phyloP scores from a whole-genome alignment of 768 basidiomycete species.

The Suillus bovinus region DNA sequence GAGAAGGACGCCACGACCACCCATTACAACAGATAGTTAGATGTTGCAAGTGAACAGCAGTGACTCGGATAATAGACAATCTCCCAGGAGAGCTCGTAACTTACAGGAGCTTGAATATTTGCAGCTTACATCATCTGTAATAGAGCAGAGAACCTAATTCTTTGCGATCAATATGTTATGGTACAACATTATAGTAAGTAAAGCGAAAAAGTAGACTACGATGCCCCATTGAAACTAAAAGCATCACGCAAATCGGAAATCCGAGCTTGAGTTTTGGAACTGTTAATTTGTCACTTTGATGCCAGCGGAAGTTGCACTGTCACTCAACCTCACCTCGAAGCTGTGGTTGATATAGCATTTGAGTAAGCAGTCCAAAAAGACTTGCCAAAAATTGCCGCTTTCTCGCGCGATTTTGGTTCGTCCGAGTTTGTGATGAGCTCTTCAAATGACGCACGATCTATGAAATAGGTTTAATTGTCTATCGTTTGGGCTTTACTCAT shows the following conservation, averaged over 20 bases:
- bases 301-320: neutral
- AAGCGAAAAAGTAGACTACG: neutral
- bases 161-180: neutral
- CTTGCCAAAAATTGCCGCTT: neutral
- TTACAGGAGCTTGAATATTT: neutral
- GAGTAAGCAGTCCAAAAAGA: constrained; percentile 1
- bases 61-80: neutral
- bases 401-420: neutral
- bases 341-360: neutral
- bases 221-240: neutral
- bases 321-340: constrained; percentile 6
- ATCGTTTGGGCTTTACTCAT: neutral
- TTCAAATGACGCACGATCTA: neutral
- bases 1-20: constrained; percentile 70
- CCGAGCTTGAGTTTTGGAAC: neutral
- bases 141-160: neutral
- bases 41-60: neutral
- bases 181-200: neutral
- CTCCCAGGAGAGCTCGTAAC: neutral
- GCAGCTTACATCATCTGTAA: constrained; percentile 1
- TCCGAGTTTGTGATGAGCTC: neutral
- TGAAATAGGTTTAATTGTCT: too few relatives aligned
- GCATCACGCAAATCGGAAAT: neutral
- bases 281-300: neutral
- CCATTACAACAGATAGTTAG: neutral